phyloP scores from a whole-genome alignment of 2,329 filamentous ascomycete species.

The Fusarium nygamai region DNA sequence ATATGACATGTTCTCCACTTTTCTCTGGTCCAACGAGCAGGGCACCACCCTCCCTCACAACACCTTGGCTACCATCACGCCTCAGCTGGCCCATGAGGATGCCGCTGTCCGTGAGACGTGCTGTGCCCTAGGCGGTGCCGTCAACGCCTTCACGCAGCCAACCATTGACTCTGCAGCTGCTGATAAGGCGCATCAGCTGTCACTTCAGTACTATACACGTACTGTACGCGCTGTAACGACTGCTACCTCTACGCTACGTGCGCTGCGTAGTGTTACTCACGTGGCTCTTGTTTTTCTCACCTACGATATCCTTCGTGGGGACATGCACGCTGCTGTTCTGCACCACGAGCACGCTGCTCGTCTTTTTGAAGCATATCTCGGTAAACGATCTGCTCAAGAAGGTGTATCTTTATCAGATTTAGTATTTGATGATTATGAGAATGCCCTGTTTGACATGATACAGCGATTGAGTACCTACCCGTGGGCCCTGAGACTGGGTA shows the following conservation, averaged over 20 bases:
- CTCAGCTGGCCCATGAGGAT: slow-evolving; percentile 33
- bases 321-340: slow-evolving; percentile 22
- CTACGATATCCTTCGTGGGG: slow-evolving; percentile 36
- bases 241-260: neutral
- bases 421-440: slow-evolving; percentile 21
- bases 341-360: slow-evolving; percentile 33
- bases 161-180: slow-evolving; percentile 9
- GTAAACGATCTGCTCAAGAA: slow-evolving; percentile 20
- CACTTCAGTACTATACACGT: slow-evolving; percentile 33
- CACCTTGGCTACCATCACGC: slow-evolving; percentile 29
- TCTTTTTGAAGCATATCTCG: slow-evolving; percentile 35
- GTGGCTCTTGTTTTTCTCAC: slow-evolving; percentile 37
- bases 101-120: slow-evolving; percentile 33
- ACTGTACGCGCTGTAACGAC: slow-evolving; percentile 23
- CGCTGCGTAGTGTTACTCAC: slow-evolving; percentile 28
- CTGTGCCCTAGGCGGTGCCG: slow-evolving; percentile 32
- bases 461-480: slow-evolving; percentile 38
- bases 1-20: slow-evolving; percentile 36
- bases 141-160: slow-evolving; percentile 22
- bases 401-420: slow-evolving; percentile 15
- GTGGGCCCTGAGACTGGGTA: slow-evolving; percentile 28
- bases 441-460: slow-evolving; percentile 31
- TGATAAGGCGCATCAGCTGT: slow-evolving; percentile 13
- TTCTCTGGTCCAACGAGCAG: slow-evolving; percentile 32
- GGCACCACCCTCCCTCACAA: slow-evolving; percentile 31